Percentiles rank a stretch among this genome's conserved stretches.
phyloP scores from a whole-genome alignment of 2,329 filamentous ascomycete species.

The Didymosphaeria variabile region DNA sequence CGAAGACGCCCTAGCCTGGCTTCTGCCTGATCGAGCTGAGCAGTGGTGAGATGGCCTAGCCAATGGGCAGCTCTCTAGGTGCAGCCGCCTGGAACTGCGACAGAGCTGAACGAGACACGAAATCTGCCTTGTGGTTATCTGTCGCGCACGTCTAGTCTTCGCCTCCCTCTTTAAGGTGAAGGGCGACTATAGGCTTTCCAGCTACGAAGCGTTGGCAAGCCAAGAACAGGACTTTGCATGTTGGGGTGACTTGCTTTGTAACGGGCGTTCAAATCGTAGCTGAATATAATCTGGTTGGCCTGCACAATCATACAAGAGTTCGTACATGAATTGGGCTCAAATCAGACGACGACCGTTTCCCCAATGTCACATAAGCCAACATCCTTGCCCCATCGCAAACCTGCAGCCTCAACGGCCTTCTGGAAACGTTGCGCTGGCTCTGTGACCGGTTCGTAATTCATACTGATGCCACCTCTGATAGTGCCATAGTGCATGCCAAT shows the following conservation, averaged over 20 bases:
- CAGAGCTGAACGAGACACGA: neutral
- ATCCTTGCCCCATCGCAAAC: conserved; percentile 49
- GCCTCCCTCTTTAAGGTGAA: no score
- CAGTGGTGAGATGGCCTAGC: neutral
- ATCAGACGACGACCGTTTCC: conserved; percentile 55
- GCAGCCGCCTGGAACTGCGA: conserved; percentile 5
- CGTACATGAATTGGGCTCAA: no score
- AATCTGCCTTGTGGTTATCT: neutral
- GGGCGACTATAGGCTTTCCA: no score
- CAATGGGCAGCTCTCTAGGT: neutral
- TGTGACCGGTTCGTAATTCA: conserved; percentile 59
- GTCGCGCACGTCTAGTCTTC: neutral
- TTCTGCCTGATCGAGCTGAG: conserved; percentile 7
- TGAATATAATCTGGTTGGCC: no score
- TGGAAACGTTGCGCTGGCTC: conserved; percentile 58
- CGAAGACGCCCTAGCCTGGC: neutral
- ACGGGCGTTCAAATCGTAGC: no score
- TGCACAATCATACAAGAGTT: no score
- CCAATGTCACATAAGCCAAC: conserved; percentile 57
- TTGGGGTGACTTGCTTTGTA: no score
- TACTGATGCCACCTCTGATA: conserved; percentile 55
- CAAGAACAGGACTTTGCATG: no score
- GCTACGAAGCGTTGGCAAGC: no score
- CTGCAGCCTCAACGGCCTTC: conserved; percentile 55
- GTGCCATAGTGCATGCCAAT: conserved; percentile 64